Conservation (phyloP, 2,329 filamentous ascomycete species). For the Diaporthe destruens region DNA sequence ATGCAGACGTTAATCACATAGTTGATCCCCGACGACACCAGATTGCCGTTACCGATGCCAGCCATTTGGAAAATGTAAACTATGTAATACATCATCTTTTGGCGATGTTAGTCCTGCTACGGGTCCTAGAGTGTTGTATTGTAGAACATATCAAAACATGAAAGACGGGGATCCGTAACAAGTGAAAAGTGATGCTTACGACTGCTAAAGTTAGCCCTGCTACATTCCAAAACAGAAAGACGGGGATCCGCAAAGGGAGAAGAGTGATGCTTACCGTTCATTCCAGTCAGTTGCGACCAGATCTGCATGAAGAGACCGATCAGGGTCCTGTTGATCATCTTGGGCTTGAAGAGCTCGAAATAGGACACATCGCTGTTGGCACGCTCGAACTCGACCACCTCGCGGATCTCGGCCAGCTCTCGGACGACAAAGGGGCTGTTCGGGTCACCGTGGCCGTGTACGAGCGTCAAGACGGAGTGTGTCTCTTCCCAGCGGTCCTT, state of each 20-base stretch:
- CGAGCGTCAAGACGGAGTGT: slow-evolving; percentile 61
- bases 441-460: slow-evolving; percentile 75
- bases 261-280: too few relatives aligned
- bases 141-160: too few relatives aligned
- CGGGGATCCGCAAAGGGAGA: too few relatives aligned
- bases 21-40: slow-evolving; percentile 77
- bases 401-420: slow-evolving; percentile 80
- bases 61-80: slow-evolving; percentile 80
- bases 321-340: slow-evolving; percentile 80
- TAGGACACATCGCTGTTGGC: slow-evolving; percentile 77
- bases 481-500: slow-evolving; percentile 61
- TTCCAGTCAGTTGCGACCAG: slow-evolving; percentile 76
- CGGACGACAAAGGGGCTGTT: slow-evolving; percentile 74
- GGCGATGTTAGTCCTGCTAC: too few relatives aligned
- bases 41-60: slow-evolving; percentile 69
- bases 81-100: slow-evolving; percentile 80
- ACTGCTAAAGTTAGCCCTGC: neutral
- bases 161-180: too few relatives aligned
- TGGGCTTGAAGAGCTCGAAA: slow-evolving; percentile 77
- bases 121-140: too few relatives aligned
- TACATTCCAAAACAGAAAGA: too few relatives aligned
- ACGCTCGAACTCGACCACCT: slow-evolving; percentile 80
- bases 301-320: slow-evolving; percentile 81
- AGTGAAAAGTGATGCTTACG: too few relatives aligned
- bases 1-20: slow-evolving; percentile 85